Evolutionary conservation across 2,329 filamentous ascomycete genomes (phyloP), one percentile per base, ranked within the genome.

Genomic region (Calonectria multiphialidica): DNA sequence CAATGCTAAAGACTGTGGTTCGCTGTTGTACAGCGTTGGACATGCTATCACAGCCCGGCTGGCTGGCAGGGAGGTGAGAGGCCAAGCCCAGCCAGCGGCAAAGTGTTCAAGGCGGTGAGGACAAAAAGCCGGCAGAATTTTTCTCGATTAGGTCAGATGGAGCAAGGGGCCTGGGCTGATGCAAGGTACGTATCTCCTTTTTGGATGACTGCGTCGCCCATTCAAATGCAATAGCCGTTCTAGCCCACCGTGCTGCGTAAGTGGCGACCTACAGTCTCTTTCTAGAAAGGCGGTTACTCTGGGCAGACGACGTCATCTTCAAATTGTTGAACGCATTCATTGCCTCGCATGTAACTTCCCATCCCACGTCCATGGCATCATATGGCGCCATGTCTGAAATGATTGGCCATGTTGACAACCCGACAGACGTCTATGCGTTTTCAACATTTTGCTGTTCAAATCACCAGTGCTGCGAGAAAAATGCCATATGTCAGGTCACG

Each of bases 51-150:
- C 50, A 55, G 23, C 45, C 35, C 18, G 55, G 53, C 66, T 61
- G 28, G 53, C 21, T 37, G 37, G 35, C 53, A 59, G 37, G 42
- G 35, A 68, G 42, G 53, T 28, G 40, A 30, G 40, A 40, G 44
- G 61, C 50, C 53, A 37, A 61, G 53, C 44, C 65, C 25, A 44
- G 45, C 30, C 50, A 18, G n/a, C 23, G 37, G 69, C 66, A 72
- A 77, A 68, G 71, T 45, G 68, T 55, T 64, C 42, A 71, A 63
- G 76, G 78, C 78, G 78, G 78, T 79, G 74, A 78, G 66, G 21
- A 37, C 13, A n/a, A 72, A 68, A 68, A 42, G 1, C 16, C 57
- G 78, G 78, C 78, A 79, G 78, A 80, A 79, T 74, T 10, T 42
- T 40, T 49, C 57, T 18, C 47, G 30, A 47, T 50, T 66, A 62